These are phyloP conservation scores for Globisporangium spinosum DNA, from an alignment of 352 stramenopile species.

Conservation along the genomic window DNA sequence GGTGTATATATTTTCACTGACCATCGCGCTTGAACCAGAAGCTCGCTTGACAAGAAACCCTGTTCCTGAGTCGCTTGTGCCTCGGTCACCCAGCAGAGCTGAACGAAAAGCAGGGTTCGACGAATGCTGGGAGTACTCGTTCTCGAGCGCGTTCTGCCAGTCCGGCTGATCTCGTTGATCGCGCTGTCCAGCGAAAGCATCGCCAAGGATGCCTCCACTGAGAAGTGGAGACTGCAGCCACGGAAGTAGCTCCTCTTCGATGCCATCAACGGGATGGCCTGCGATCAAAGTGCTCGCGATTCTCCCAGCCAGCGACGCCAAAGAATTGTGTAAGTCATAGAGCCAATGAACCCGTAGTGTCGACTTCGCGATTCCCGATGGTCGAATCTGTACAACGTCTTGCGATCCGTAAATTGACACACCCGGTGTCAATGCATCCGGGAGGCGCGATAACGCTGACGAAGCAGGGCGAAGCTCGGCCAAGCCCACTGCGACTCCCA, in stretches of 20 bases:
- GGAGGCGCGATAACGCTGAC: conserved; percentile 27
- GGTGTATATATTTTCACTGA: conserved; percentile 15
- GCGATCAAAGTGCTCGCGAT: conserved; percentile 73
- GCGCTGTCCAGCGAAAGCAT: conserved; percentile 1
- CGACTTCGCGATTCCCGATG: conserved; percentile 71
- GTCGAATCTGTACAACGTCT: conserved; percentile 69
- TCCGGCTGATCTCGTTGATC: conserved; percentile 9
- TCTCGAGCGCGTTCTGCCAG: conserved; percentile 15
- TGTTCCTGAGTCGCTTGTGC: background rate
- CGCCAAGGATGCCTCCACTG: conserved; percentile 53
- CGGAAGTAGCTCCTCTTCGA: conserved; percentile 79
- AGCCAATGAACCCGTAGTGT: conserved; percentile 81
- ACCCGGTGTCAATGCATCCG: conserved; percentile 39
- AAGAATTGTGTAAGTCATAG: conserved; percentile 73
- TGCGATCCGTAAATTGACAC: conserved; percentile 69
- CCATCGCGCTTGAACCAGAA: background rate
- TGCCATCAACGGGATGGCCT: conserved; percentile 62
- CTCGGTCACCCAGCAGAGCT: conserved; percentile 2
- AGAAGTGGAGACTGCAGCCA: conserved; percentile 83
- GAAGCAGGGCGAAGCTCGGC: conserved; percentile 36
- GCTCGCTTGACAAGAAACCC: conserved; percentile 1
- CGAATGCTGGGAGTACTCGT: conserved; percentile 15
- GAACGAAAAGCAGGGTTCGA: conserved; percentile 13
- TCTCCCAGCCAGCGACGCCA: conserved; percentile 65
- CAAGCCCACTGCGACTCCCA: conserved; percentile 56